Base-by-base conservation (phyloP, 1,284 basidiomycete species). In the Cryptococcus sp. region DNA sequence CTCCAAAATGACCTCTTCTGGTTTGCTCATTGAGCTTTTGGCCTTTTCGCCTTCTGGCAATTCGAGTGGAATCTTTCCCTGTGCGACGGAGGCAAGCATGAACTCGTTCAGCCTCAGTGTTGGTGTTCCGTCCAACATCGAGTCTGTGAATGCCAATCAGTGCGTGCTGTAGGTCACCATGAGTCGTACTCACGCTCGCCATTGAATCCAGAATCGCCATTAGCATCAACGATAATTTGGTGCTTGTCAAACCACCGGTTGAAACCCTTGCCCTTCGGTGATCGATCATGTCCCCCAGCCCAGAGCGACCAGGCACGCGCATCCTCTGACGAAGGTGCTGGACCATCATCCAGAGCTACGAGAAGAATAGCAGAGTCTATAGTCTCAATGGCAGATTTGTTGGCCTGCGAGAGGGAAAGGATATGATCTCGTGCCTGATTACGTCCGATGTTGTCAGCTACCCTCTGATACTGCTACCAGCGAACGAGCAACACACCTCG, bases 231-330 rank as follows among this genome's bases (percentile, higher is more conserved):
- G 68, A 97, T 86, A 55, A 96, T 73, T 76, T 98, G 90, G 76
- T 99, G 95, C 80, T 99, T 99, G 82, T 99, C 96, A 75, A 89
- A 98, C 84, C 91, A 99, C 59, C 95, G 83, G 79, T 97, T 97
- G 63, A 86, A 83, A 44, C 91, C 93, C 58, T 77, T 74, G 20
- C 70, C 70, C 39, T 67, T 55, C 3, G 63, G 50, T 8, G 57
- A 61, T 26, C 66, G 61, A 46, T 66, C 67, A 23, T 69, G 61
- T 20, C 96, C 87, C 45, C 95, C 95, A 26, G 89, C 88, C 95
- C 95, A 99, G 61, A 88, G 86, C 22, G 80, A 81, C 87, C 90
- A 91, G 55, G 88, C 89, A 19, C 89, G 82, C 43, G 92, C 87
- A 67, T 97, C 91, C 44, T 73, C 72, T 16, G 57, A 57, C 10